Percentiles rank a stretch among this genome's conserved stretches.
Conservation (phyloP, 2,329 filamentous ascomycete species). For the Stagonosporopsis cucurbitacearum region DNA sequence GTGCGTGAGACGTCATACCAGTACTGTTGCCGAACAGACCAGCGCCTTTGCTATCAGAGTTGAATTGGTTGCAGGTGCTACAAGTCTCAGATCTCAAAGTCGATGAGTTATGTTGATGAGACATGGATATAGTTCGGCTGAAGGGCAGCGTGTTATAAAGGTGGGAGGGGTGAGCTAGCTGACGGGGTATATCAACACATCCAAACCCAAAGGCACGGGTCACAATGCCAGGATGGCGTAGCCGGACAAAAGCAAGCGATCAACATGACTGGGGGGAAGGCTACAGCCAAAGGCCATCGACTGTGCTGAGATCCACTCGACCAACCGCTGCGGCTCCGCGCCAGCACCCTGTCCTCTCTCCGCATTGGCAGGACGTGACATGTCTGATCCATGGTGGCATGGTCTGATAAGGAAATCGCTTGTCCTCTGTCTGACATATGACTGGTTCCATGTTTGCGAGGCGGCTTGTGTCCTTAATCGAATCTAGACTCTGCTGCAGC, state of each 20-base stretch:
- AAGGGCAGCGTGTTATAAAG: slow-evolving; percentile 18
- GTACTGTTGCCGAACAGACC: slow-evolving; percentile 19
- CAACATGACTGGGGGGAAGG: slow-evolving; percentile 22
- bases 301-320: slow-evolving; percentile 17
- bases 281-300: slow-evolving; percentile 20
- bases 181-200: slow-evolving; percentile 17
- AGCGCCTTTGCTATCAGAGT: slow-evolving; percentile 6
- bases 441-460: slow-evolving; percentile 23
- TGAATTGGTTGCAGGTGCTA: slow-evolving; percentile 6
- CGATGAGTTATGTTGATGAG: slow-evolving; percentile 19
- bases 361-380: slow-evolving; percentile 24
- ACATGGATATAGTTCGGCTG: slow-evolving; percentile 15
- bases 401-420: slow-evolving; percentile 6
- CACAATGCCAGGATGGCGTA: slow-evolving; percentile 21
- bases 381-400: slow-evolving; percentile 20
- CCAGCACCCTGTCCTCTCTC: slow-evolving; percentile 17
- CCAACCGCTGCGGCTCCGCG: slow-evolving; percentile 38
- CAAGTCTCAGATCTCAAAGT: slow-evolving; percentile 7
- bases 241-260: slow-evolving; percentile 36
- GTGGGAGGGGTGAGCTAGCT: slow-evolving; percentile 10
- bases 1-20: slow-evolving; percentile 23
- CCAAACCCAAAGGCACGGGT: slow-evolving; percentile 24
- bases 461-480: slow-evolving; percentile 17
- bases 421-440: slow-evolving; percentile 15
- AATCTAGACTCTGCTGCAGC: neutral